Evolutionary conservation across 2,329 filamentous ascomycete species (phyloP), one percentile per base, ranked within the genome.

Genomic region (Fusarium sp.): DNA sequence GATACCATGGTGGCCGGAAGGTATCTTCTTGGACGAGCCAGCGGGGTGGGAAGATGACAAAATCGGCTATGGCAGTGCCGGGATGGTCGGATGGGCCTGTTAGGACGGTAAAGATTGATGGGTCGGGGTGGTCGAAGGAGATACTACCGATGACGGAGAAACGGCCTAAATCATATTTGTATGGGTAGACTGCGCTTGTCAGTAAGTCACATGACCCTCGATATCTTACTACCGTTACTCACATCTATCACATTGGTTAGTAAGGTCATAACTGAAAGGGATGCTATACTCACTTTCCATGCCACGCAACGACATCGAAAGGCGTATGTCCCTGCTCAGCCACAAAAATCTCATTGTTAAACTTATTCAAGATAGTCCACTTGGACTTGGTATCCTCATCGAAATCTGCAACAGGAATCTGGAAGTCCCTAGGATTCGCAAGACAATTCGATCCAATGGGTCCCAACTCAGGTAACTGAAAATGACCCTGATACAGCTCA

Each of bases 291-390:
- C 92, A 94, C 72, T 89, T 92, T 45, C 92, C 92, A 76, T 94
- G 92, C 92, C 92, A 94, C 7, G 90, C 91, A 4, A 94, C 92
- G 0, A 94, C 88, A 76, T 95, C 92, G 73, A 94, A 95, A 0
- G 92, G 92, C 0, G 89, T 91, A 78, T 94, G 92, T 12, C 84
- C 80, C 80, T 94, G 92, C 8, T 68, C 38, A 1, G 62, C 65
- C 3, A 62, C 29, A 40, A 92, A 94, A 44, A 93, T 84, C 45
- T 84, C 83, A 69, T 90, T 89, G 73, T 88, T 88, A 74, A 92
- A 91, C 78, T 92, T 92, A 76, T 84, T 84, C 48, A 85, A 83
- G 41, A 93, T 80, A 10, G 82, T 85, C 81, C 84, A 83, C 52
- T 45, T 80, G 4, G 77, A 69, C 18, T 79, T 78, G n/a, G 75